These are phyloP conservation scores for Trichoderma aggressivum DNA, from an alignment of 2,329 filamentous ascomycete genomes.

Conservation along the genomic window DNA sequence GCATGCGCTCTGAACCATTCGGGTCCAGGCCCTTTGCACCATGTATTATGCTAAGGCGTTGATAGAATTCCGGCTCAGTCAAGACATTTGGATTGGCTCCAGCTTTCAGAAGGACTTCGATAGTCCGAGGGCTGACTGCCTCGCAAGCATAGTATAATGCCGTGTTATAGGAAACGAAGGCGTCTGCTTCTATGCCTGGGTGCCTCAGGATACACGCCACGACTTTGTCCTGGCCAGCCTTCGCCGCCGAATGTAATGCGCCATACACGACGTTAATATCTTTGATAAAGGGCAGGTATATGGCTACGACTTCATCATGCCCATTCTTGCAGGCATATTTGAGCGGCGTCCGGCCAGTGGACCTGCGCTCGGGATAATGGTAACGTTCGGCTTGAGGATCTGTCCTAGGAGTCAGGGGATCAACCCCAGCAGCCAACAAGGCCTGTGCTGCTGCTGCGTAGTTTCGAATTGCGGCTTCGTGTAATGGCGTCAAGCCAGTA, in stretches of 20 bases:
- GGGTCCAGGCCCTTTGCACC: background rate
- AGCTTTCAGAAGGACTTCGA: conserved; percentile 29
- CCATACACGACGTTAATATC: conserved; percentile 23
- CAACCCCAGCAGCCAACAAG: conserved; percentile 35
- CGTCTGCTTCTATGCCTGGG: conserved; percentile 32
- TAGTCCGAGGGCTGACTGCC: conserved; percentile 16
- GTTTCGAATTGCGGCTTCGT: conserved; percentile 33
- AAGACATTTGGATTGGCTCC: conserved; percentile 31
- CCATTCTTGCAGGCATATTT: conserved; percentile 31
- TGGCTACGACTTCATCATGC: conserved; percentile 27
- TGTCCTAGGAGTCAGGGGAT: conserved; percentile 31
- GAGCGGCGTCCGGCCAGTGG: conserved; percentile 28
- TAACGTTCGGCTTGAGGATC: background rate
- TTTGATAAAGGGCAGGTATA: conserved; percentile 27
- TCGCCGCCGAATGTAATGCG: conserved; percentile 30
- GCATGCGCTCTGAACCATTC: background rate
- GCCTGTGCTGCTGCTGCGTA: conserved; percentile 27
- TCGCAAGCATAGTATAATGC: conserved; percentile 24
- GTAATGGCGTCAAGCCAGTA: conserved; percentile 33
- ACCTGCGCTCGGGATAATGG: background rate
- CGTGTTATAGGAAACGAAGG: conserved; percentile 23
- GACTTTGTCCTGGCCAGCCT: conserved; percentile 20
- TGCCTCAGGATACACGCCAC: conserved; percentile 30
- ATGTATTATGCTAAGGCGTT: background rate
- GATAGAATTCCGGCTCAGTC: background rate